A percentile compares a stretch with the other conserved stretches of the same genome.
Evolutionary conservation across 345 rosid genomes (phyloP).

Genomic region (Lagerstroemia speciosa): DNA sequence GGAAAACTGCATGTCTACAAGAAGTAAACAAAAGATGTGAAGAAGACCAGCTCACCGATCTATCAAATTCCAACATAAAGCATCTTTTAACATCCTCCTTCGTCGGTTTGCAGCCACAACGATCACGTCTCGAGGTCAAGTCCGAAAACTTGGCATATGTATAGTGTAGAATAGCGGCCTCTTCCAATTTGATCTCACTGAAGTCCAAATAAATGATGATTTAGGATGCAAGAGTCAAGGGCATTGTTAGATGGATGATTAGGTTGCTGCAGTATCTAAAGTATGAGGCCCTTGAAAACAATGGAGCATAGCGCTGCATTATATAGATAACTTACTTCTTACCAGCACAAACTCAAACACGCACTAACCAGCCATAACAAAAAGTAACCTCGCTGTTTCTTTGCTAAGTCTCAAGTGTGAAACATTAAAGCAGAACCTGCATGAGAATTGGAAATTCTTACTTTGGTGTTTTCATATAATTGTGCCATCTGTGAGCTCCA

Average conservation of each 20-base stretch:
- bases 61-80: slow-evolving; percentile 94
- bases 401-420: neutral
- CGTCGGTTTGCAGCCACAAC: slow-evolving; percentile 98
- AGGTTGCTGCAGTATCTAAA: neutral
- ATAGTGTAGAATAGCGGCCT: slow-evolving; percentile 91
- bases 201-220: neutral
- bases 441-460: slow-evolving; percentile 17
- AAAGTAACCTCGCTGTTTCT: neutral
- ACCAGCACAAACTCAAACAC: neutral
- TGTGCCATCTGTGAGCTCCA: slow-evolving; percentile 99
- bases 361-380: neutral
- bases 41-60: slow-evolving; percentile 55
- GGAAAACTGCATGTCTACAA: neutral
- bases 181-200: slow-evolving; percentile 87
- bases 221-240: neutral
- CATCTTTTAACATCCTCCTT: slow-evolving; percentile 96
- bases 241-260: neutral
- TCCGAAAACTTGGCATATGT: slow-evolving; percentile 90
- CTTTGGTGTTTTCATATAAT: slow-evolving; percentile 87
- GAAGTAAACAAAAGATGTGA: slow-evolving; percentile 5
- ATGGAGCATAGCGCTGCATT: neutral
- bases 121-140: slow-evolving; percentile 83
- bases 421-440: neutral
- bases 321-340: neutral
- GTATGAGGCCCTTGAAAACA: neutral